Evolutionary conservation across 805 yeast species (phyloP), one percentile per base, ranked within the genome.

Genomic region (Metschnikowia vanudenii): DNA sequence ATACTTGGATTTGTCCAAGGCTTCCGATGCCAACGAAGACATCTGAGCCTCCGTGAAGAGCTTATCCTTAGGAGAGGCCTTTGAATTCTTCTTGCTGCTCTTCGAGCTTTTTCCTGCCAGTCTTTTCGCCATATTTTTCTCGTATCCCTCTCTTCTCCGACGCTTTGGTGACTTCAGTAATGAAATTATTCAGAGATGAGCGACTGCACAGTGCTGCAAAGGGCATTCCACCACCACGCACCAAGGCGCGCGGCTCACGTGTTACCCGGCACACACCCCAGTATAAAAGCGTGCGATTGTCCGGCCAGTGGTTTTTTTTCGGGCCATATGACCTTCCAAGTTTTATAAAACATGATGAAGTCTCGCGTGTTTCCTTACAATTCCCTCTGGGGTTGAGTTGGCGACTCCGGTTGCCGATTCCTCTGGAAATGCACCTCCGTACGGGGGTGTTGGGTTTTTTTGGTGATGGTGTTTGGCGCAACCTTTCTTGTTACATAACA

Each of bases 271-370:
- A 38, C 34, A 38, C 55, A 38, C 34, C 37, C 18, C 37, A 37
- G 41, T 59, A 60, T 61, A 61, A 44, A 62, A 47, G 39, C 16
- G 34, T 36, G 31, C 37, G 20, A n/a, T 32, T 26, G 43, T 24
- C 39, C 38, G 47, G 24, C 41, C 43, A 16, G 18, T n/a, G n/a
- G n/a, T n/a, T 13, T 61, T 33, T 45, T 50, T 56, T 60, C 14
- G 3, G 14, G 54, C 64, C 66, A 62, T 73, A 77, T 77, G 80
- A 76, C 84, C 81, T 79, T 80, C 84, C 80, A 78, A 78, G 81
- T 79, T 79, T 78, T 75, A 76, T 68, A 74, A 72, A 64, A 68
- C 55, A 76, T 79, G 84, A 79, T 79, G 84, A 79, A 74, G 68
- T 67, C 79, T 76, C 74, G 76, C 82, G 82, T 79, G 56, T 62